Conservation (phyloP, 257 asterid genomes). For the Eucommia ulmoides region DNA sequence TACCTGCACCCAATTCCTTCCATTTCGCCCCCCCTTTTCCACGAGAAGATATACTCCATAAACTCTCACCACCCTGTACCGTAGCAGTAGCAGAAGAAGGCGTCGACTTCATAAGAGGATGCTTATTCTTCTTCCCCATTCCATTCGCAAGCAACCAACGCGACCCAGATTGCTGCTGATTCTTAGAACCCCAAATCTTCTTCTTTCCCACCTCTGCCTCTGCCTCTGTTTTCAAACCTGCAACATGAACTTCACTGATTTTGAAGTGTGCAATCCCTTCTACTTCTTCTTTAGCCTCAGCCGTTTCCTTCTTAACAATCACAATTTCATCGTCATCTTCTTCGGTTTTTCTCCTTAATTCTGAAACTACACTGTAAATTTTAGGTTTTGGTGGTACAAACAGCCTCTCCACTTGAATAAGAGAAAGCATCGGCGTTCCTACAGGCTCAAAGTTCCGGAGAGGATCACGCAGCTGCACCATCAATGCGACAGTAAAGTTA, state of each 20-base stretch:
- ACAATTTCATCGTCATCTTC: slow-evolving; percentile 22
- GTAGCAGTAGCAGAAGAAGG: slow-evolving; percentile 26
- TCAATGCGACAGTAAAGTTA: slow-evolving; percentile 83
- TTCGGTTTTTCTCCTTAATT: slow-evolving; percentile 20
- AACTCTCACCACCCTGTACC: slow-evolving; percentile 45
- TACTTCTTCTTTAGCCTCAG: slow-evolving; percentile 33
- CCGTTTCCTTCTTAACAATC: slow-evolving; percentile 21
- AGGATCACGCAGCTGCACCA: slow-evolving; percentile 98
- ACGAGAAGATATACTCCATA: slow-evolving; percentile 84
- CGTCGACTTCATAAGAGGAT: slow-evolving; percentile 59
- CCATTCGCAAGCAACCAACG: slow-evolving; percentile 98
- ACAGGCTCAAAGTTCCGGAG: slow-evolving; percentile 78
- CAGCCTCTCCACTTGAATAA: slow-evolving; percentile 90
- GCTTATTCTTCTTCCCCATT: slow-evolving; percentile 96
- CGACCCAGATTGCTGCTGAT: slow-evolving; percentile 78
- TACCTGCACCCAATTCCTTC: slow-evolving; percentile 17
- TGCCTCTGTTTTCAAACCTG: slow-evolving; percentile 62
- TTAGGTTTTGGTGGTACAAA: slow-evolving; percentile 85
- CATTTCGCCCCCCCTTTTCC: slow-evolving; percentile 18
- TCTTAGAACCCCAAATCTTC: slow-evolving; percentile 76
- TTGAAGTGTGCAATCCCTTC: slow-evolving; percentile 56
- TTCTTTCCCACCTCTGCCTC: too few species aligned
- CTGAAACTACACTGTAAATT: slow-evolving; percentile 49
- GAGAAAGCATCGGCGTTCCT: slow-evolving; percentile 94
- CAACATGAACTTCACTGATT: slow-evolving; percentile 71